Percentiles rank a stretch among this genome's conserved stretches.
Evolutionary conservation across 2,329 filamentous ascomycete species (phyloP).

Genomic region (Colletotrichum navitas): DNA sequence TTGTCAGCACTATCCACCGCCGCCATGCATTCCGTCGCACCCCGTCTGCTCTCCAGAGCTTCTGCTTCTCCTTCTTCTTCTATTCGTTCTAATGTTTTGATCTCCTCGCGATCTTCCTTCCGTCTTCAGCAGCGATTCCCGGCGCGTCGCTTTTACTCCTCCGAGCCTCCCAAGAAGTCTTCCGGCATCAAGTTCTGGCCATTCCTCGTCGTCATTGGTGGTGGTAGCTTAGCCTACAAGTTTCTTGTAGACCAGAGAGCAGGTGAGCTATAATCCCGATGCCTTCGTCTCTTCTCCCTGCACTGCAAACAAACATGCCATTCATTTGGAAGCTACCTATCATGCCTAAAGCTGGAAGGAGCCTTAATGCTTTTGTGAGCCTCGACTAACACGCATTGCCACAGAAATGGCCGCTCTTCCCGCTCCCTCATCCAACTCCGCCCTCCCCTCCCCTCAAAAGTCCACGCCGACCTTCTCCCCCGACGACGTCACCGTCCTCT

Average conservation of each 20-base stretch:
- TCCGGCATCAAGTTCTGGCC: conserved; percentile 69
- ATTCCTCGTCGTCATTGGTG: conserved; percentile 63
- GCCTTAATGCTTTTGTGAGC: background rate
- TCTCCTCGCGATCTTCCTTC: conserved; percentile 10
- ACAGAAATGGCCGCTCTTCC: conserved; percentile 57
- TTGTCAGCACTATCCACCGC: background rate
- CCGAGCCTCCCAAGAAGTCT: conserved; percentile 51
- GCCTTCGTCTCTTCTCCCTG: background rate
- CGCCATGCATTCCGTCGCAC: conserved; percentile 24
- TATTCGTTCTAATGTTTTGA: conserved; percentile 19
- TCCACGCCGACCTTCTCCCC: conserved; percentile 78
- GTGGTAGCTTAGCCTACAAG: conserved; percentile 63
- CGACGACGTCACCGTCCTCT: conserved; percentile 87
- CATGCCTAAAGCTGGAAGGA: too few species aligned
- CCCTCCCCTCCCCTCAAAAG: conserved; percentile 66
- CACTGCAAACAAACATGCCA: background rate
- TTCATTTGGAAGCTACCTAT: background rate
- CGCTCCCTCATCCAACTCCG: conserved; percentile 55
- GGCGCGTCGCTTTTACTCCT: conserved; percentile 56
- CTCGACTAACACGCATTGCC: conserved; percentile 23
- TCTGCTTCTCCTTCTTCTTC: conserved; percentile 7
- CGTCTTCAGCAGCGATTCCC: conserved; percentile 35
- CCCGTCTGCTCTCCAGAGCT: conserved; percentile 30
- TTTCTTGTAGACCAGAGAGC: conserved; percentile 63
- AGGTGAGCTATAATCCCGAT: conserved; percentile 53